Conservation (phyloP, 768 basidiomycete species). For the Tylopilus rubrobrunneus region DNA sequence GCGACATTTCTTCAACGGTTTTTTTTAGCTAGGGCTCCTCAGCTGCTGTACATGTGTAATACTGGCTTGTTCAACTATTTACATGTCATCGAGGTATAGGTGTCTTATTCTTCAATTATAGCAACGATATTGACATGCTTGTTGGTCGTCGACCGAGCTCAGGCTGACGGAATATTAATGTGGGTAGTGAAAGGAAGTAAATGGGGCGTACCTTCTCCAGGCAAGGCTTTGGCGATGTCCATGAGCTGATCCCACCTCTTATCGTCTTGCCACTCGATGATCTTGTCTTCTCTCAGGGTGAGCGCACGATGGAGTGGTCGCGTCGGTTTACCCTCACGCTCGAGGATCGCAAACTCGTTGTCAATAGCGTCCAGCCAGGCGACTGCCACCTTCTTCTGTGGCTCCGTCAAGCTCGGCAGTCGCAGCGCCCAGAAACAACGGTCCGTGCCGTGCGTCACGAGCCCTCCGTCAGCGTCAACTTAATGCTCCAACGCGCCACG, state of each 20-base stretch:
- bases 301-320: conserved; percentile 40
- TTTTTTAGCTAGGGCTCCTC: not conserved
- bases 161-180: not conserved
- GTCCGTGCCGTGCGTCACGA: conserved; percentile 71
- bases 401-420: conserved; percentile 40
- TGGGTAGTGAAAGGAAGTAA: too few species aligned
- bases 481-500: not conserved
- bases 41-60: not conserved
- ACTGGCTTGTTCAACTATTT: not conserved
- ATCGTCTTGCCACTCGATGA: conserved; percentile 55
- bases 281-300: conserved; percentile 47
- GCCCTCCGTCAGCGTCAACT: conserved; percentile 37
- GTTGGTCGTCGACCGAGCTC: not conserved
- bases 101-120: conserved; percentile 8
- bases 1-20: not conserved
- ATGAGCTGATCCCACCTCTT: conserved; percentile 50
- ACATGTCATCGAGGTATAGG: not conserved
- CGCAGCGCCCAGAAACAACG: conserved; percentile 59
- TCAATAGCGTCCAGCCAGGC: conserved; percentile 54
- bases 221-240: conserved; percentile 31
- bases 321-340: conserved; percentile 30
- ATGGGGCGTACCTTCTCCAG: conserved; percentile 11
- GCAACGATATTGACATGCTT: not conserved
- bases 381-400: conserved; percentile 48
- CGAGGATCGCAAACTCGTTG: conserved; percentile 40